Conservation (phyloP, 345 rosid species). For the Euphorbia peplus region DNA sequence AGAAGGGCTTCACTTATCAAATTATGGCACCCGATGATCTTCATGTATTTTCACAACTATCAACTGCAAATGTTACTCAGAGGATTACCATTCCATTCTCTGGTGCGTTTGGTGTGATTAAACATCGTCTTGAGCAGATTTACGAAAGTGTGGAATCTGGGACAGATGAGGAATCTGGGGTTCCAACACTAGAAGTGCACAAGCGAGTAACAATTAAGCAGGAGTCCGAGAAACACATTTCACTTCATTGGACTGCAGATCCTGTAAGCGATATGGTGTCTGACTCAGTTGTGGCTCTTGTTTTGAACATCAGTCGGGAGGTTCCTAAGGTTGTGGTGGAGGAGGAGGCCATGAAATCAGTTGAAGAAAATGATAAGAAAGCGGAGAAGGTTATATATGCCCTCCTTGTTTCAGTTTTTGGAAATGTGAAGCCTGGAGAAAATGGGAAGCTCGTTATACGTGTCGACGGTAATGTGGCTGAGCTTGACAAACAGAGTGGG, state of each 20-base stretch:
- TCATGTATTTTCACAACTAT: constrained; percentile 88
- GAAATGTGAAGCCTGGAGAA: constrained; percentile 82
- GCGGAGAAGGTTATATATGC: constrained; percentile 77
- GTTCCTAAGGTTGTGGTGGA: constrained; percentile 69
- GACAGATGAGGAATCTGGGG: constrained; percentile 69
- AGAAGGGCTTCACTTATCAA: constrained; percentile 93
- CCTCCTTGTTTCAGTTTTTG: constrained; percentile 79
- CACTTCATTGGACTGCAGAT: constrained; percentile 82
- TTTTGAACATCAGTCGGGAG: constrained; percentile 69
- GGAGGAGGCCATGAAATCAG: constrained; percentile 48
- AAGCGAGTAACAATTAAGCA: constrained; percentile 71
- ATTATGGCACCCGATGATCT: constrained; percentile 98
- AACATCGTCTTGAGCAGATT: constrained; percentile 78
- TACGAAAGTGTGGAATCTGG: constrained; percentile 73
- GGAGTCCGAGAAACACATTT: constrained; percentile 79
- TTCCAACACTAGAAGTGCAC: constrained; percentile 60
- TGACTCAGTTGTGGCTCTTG: constrained; percentile 81
- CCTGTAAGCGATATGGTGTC: constrained; percentile 94
- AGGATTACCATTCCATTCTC: constrained; percentile 75
- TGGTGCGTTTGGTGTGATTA: constrained; percentile 76
- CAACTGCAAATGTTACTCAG: constrained; percentile 77
- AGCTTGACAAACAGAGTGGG: constrained; percentile 75
- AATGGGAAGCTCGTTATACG: constrained; percentile 66
- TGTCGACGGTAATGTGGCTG: constrained; percentile 76
- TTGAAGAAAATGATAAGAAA: constrained; percentile 66